A percentile compares a stretch with the other conserved stretches of the same genome.
Evolutionary conservation across 768 basidiomycete species (phyloP).

Genomic region (Leccinum subtestaceum): DNA sequence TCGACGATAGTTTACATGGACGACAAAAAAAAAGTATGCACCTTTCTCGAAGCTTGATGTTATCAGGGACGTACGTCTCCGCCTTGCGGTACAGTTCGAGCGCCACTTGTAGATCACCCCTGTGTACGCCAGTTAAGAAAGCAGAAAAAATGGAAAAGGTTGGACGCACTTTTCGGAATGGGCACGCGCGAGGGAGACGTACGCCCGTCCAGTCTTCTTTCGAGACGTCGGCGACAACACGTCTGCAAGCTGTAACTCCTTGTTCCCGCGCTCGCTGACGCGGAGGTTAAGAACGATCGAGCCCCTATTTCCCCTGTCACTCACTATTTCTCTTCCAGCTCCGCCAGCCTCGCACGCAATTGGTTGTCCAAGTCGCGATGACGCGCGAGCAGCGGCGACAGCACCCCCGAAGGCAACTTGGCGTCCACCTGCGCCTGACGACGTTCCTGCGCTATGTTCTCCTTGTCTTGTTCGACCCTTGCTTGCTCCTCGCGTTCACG

Average conservation of each 20-base stretch:
- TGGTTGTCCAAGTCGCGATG: conserved; percentile 71
- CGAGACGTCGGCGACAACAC: conserved; percentile 68
- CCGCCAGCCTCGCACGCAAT: conserved; percentile 58
- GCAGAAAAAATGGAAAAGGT: not conserved
- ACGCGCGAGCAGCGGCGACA: conserved; percentile 60
- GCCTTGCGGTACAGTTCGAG: conserved; percentile 82
- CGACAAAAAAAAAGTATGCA: conserved; percentile 60
- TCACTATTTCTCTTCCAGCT: conserved; percentile 72
- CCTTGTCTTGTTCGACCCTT: conserved; percentile 25
- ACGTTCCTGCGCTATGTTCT: conserved; percentile 19
- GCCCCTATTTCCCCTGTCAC: conserved; percentile 29
- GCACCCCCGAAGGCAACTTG: conserved; percentile 37
- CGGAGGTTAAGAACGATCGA: conserved; percentile 4
- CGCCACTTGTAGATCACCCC: conserved; percentile 78
- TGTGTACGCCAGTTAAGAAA: conserved; percentile 22
- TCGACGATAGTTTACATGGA: conserved; percentile 59
- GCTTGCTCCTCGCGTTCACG: conserved; percentile 33
- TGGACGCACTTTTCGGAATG: conserved; percentile 72
- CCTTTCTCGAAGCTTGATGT: conserved; percentile 84
- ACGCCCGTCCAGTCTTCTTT: conserved; percentile 81
- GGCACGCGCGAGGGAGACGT: conserved; percentile 78
- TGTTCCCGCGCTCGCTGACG: conserved; percentile 59
- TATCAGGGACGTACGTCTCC: conserved; percentile 81
- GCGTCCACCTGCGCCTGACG: conserved; percentile 8
- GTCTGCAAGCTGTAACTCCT: conserved; percentile 59